Conservation (phyloP, 2,329 filamentous ascomycete genomes). For the Paracamarosporium sp. region DNA sequence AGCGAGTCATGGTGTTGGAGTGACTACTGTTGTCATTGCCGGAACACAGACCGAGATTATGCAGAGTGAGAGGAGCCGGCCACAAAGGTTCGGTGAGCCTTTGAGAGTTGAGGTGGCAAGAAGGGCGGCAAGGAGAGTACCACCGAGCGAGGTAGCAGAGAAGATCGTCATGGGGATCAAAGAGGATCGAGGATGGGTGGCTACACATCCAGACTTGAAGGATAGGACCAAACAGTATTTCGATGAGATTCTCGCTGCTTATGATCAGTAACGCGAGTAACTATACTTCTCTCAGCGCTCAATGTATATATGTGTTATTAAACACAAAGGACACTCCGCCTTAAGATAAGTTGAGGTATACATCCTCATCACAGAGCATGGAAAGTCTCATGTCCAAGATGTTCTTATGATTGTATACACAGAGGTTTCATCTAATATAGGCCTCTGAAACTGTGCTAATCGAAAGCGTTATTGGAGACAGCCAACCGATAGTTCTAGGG, state of each 20-base stretch:
- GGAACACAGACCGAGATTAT: conserved; percentile 20
- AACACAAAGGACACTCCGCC: too few relatives aligned
- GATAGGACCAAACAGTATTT: conserved; percentile 22
- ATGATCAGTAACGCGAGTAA: conserved; percentile 16
- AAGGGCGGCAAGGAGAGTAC: conserved; percentile 18
- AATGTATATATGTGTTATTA: too few relatives aligned
- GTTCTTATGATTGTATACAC: too few relatives aligned
- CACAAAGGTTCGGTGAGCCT: conserved; percentile 18
- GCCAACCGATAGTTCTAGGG: too few relatives aligned
- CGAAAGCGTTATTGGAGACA: too few relatives aligned
- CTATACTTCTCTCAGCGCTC: background rate
- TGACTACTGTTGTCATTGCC: conserved; percentile 19
- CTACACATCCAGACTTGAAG: conserved; percentile 23
- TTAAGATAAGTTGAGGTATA: too few relatives aligned
- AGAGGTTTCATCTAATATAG: too few relatives aligned
- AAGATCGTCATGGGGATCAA: conserved; percentile 18
- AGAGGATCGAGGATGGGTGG: conserved; percentile 22
- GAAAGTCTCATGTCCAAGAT: too few relatives aligned
- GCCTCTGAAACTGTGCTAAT: too few relatives aligned
- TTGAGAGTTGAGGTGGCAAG: conserved; percentile 11
- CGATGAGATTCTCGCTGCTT: conserved; percentile 20
- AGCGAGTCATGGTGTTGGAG: conserved; percentile 17
- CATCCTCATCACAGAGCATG: too few relatives aligned
- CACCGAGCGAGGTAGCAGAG: conserved; percentile 14
- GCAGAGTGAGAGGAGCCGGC: conserved; percentile 21